These are phyloP conservation scores for Stephanodiscus triporus DNA, from an alignment of 108 stramenopile genomes.

Conservation along the genomic window DNA sequence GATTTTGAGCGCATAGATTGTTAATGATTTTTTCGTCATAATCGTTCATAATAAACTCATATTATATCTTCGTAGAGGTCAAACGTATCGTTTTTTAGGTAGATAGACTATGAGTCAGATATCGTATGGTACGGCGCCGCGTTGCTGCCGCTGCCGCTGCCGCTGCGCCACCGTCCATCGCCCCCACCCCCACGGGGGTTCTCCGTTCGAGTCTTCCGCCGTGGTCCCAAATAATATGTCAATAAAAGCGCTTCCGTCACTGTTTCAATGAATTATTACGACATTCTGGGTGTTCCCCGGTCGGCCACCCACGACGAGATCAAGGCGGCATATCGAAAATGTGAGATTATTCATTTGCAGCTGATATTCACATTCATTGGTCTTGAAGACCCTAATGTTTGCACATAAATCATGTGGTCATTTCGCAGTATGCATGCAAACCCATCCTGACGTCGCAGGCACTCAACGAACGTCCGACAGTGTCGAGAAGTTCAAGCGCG, in stretches of 20 bases:
- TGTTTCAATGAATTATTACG: slow-evolving; percentile 65
- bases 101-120: no score
- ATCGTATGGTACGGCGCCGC: no score
- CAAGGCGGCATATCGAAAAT: slow-evolving; percentile 87
- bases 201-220: no score
- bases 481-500: slow-evolving; percentile 73
- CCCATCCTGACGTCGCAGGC: slow-evolving; percentile 88
- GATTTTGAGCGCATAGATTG: no score
- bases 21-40: no score
- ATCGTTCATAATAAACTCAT: no score
- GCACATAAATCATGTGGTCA: not conserved
- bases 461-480: slow-evolving; percentile 32
- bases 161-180: no score
- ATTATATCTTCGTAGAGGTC: no score
- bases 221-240: no score
- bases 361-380: not conserved
- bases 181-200: no score
- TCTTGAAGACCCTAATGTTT: not conserved
- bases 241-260: not conserved
- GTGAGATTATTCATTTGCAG: not conserved
- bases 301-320: slow-evolving; percentile 82
- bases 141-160: no score
- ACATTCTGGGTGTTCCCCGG: slow-evolving; percentile 74
- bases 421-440: slow-evolving; percentile 70
- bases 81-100: no score